Base-by-base conservation (phyloP, 179 eudicot species). In the Spergularia azorica region DNA sequence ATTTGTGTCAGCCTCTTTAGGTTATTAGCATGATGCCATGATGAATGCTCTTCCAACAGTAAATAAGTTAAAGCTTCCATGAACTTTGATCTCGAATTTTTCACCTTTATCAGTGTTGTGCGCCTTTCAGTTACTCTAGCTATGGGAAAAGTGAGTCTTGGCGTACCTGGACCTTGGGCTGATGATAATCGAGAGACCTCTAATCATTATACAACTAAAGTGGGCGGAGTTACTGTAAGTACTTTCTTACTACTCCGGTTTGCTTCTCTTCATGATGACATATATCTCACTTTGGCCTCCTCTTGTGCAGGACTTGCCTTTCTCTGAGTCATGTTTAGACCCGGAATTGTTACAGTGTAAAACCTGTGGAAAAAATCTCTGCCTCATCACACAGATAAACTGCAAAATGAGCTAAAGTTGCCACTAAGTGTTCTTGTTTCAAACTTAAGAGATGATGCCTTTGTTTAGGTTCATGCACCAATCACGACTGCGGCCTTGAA, bases 151-250 rank as follows among this genome's bases (percentile, higher is more conserved):
- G 87, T 90, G 15, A 63, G 77, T 62, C 78, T 93, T 63, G 98
- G 93, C 32, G 79, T 91, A 79, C 98, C 98, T 10, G 98, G 97
- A 52, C 81, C 84, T 59, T 93, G 98, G 98, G 98, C 98, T 38
- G 87, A 84, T 58, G 83, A 87, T 76, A 83, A 86, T 58, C 75
- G 21, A 63, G 98, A 91, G 87, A 81, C 75, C 57, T 80, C 95
- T 79, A 93, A 93, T 85, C 91, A 89, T 80, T 90, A 89, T 73
- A 90, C 97, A 15, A 83, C 88, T 10, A 91, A 93, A 86, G 79
- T 93, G 32, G 97, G 98, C 7, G 98, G 97, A 66, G 76, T 86
- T 82, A 90, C 95, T 43, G 97, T 92, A 83, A 87, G 95, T 67
- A n/a, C 56, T n/a, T 1, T 59, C 20, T 14, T 8, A n/a, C 26